These are phyloP conservation scores for Backusella macrospora DNA, from an alignment of 192 early-diverging fungal species.

Conservation along the genomic window DNA sequence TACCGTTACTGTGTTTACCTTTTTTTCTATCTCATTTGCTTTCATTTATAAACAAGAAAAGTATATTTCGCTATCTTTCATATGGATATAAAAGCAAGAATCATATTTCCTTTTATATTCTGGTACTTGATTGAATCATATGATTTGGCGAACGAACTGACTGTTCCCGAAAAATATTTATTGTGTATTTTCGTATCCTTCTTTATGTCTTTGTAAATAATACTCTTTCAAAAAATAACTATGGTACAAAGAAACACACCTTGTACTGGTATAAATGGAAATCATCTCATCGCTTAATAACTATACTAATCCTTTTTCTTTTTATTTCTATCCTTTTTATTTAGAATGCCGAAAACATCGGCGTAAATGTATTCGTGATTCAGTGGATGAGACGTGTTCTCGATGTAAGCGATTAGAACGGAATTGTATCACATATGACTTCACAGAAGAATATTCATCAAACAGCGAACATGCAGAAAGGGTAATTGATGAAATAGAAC, in stretches of 20 bases:
- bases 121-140: not conserved
- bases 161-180: too few relatives aligned
- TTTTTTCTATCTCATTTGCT: not conserved
- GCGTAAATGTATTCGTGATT: not conserved
- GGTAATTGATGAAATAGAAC: not conserved
- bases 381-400: not conserved
- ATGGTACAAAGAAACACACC: slow-evolving; percentile 3
- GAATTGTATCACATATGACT: not conserved
- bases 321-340: not conserved
- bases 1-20: not conserved
- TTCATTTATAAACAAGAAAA: not conserved
- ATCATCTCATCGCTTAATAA: not conserved
- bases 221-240: not conserved
- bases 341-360: slow-evolving; percentile 1
- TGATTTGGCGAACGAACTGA: not conserved
- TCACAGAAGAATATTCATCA: not conserved
- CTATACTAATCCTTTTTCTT: not conserved
- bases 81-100: not conserved
- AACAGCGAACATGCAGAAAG: not conserved
- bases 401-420: not conserved
- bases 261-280: not conserved
- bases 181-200: not conserved
- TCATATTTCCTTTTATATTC: not conserved
- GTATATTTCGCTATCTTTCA: too few relatives aligned
- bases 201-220: not conserved